phyloP scores from a whole-genome alignment of 2,329 filamentous ascomycete species.

The Alternaria sp. region DNA sequence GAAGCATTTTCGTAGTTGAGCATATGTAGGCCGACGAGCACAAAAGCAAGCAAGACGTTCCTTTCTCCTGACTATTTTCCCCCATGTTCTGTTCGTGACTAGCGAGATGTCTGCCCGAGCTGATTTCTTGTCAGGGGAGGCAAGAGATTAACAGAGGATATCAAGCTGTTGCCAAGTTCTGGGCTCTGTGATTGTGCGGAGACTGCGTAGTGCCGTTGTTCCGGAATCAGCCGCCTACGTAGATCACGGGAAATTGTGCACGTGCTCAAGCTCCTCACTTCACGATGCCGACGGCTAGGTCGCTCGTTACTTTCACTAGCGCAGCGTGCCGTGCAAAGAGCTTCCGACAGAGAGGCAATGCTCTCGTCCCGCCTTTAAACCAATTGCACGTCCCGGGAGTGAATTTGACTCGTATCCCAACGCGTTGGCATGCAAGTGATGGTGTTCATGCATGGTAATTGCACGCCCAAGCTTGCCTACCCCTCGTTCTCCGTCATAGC shows the following conservation, averaged over 20 bases:
- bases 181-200: not conserved
- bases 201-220: not conserved
- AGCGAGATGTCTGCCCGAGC: not conserved
- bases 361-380: slow-evolving; percentile 4
- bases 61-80: slow-evolving; percentile 7
- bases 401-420: not conserved
- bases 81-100: not conserved
- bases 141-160: not conserved
- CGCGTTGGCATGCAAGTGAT: slow-evolving; percentile 18
- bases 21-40: slow-evolving; percentile 31
- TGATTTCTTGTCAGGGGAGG: not conserved
- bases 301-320: slow-evolving; percentile 17
- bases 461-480: slow-evolving; percentile 18
- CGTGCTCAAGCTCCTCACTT: slow-evolving; percentile 2
- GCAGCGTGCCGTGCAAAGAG: slow-evolving; percentile 7
- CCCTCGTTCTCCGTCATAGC: slow-evolving; percentile 28
- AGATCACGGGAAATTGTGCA: slow-evolving; percentile 3
- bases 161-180: not conserved
- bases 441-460: slow-evolving; percentile 22
- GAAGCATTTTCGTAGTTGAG: slow-evolving; percentile 15
- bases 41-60: slow-evolving; percentile 41
- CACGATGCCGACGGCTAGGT: slow-evolving; percentile 6
- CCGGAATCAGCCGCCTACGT: slow-evolving; percentile 28
- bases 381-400: slow-evolving; percentile 8
- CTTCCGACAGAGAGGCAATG: not conserved